Percentiles rank a stretch among this genome's conserved stretches.
These are phyloP conservation scores for Claviceps arundinis DNA, from an alignment of 2,329 filamentous ascomycete genomes.

Conservation along the genomic window DNA sequence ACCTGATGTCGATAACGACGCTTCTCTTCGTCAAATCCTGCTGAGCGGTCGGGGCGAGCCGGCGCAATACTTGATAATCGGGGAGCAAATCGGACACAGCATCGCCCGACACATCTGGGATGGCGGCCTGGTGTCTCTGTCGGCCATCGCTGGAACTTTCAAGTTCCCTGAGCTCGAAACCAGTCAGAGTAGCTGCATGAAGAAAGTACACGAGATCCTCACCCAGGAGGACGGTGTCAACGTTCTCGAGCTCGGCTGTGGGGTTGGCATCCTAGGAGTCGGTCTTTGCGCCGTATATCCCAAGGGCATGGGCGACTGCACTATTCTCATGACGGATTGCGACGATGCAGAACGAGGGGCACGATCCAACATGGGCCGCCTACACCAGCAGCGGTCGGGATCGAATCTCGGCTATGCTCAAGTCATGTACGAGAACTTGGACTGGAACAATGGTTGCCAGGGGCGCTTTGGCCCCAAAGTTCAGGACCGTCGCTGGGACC, in stretches of 20 bases:
- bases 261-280: constrained; percentile 42
- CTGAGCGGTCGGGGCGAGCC: constrained; percentile 12
- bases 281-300: constrained; percentile 28
- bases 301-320: constrained; percentile 11
- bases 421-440: constrained; percentile 39
- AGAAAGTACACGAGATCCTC: constrained; percentile 18
- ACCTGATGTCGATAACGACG: constrained; percentile 10
- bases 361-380: constrained; percentile 30
- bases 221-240: constrained; percentile 18
- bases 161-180: constrained; percentile 14
- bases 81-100: constrained; percentile 46
- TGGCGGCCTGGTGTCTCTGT: constrained; percentile 34
- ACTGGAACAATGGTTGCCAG: constrained; percentile 39
- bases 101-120: constrained; percentile 49
- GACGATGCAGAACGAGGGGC: constrained; percentile 38
- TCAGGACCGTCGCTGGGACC: constrained; percentile 32
- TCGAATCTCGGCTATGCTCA: constrained; percentile 7
- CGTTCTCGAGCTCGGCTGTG: constrained; percentile 42
- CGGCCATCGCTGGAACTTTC: constrained; percentile 18
- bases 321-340: constrained; percentile 42
- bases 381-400: constrained; percentile 9
- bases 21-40: constrained; percentile 17
- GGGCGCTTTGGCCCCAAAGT: constrained; percentile 31
- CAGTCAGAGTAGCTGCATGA: constrained; percentile 16
- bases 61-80: constrained; percentile 25